Evolutionary conservation across 768 basidiomycete genomes (phyloP).

Genomic region (Suillus decipiens): DNA sequence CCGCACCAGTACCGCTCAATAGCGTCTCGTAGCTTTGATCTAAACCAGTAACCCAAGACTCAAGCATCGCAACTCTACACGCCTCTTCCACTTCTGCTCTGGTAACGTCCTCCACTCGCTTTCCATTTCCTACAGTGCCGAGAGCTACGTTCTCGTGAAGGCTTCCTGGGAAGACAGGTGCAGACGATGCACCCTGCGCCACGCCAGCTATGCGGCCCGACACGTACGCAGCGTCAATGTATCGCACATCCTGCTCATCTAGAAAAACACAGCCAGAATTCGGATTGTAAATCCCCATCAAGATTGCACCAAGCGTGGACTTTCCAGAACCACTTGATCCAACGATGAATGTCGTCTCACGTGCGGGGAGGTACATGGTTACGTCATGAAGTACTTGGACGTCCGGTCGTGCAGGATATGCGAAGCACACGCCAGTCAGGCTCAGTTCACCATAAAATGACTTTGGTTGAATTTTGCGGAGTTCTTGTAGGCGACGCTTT

Average conservation of each 20-base stretch:
- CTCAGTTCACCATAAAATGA: slow-evolving; percentile 72
- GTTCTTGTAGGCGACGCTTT: slow-evolving; percentile 19
- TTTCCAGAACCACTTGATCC: slow-evolving; percentile 81
- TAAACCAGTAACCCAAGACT: slow-evolving; percentile 84
- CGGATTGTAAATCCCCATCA: slow-evolving; percentile 74
- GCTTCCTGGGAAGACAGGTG: slow-evolving; percentile 66
- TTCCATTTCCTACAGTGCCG: slow-evolving; percentile 54
- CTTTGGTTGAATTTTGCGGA: slow-evolving; percentile 67
- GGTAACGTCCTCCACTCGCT: slow-evolving; percentile 51
- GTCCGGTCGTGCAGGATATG: slow-evolving; percentile 72
- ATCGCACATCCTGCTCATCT: slow-evolving; percentile 80
- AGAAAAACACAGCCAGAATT: slow-evolving; percentile 66
- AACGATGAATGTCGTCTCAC: slow-evolving; percentile 79
- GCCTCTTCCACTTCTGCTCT: slow-evolving; percentile 76
- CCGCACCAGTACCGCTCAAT: slow-evolving; percentile 51
- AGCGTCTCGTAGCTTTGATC: slow-evolving; percentile 87
- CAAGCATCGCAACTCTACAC: slow-evolving; percentile 81
- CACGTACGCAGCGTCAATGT: slow-evolving; percentile 73
- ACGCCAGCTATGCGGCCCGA: slow-evolving; percentile 73
- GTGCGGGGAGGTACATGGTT: slow-evolving; percentile 66
- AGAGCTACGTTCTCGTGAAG: slow-evolving; percentile 88
- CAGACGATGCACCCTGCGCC: slow-evolving; percentile 67
- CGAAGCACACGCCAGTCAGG: slow-evolving; percentile 61
- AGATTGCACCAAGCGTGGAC: slow-evolving; percentile 64
- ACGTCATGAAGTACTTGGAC: slow-evolving; percentile 59